Conservation (phyloP, 106 monocot species). For the Cymbidium sinense region DNA sequence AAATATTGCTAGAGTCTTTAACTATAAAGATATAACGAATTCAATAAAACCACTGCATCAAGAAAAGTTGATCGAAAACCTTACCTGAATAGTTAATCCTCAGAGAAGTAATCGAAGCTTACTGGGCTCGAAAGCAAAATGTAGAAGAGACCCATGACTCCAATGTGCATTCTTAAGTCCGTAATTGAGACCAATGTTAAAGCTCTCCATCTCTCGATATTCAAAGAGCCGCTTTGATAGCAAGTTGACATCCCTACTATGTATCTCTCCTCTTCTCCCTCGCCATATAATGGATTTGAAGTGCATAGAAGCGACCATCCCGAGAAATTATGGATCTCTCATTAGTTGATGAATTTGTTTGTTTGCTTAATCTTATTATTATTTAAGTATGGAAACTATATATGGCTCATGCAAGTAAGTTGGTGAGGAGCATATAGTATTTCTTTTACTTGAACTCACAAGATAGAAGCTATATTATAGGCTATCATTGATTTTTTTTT, state of each 20-base stretch:
- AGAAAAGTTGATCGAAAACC: background rate
- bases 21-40: background rate
- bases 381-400: too few species aligned
- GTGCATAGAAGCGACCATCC: conserved; percentile 41
- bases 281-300: conserved; percentile 40
- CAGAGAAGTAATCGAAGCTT: background rate
- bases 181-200: conserved; percentile 46
- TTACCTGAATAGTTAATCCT: background rate
- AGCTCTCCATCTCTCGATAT: conserved; percentile 36
- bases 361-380: too few species aligned
- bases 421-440: too few species aligned
- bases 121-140: conserved; percentile 25
- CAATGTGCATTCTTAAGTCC: conserved; percentile 37
- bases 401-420: too few species aligned
- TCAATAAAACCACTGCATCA: too few species aligned
- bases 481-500: too few species aligned
- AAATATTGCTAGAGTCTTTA: background rate
- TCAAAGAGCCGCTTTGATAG: conserved; percentile 40
- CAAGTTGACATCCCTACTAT: conserved; percentile 62
- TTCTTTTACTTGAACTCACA: too few species aligned
- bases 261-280: conserved; percentile 43
- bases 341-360: too few species aligned
- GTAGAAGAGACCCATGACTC: conserved; percentile 55
- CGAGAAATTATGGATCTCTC: too few species aligned
- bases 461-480: too few species aligned